Conservation (phyloP, 1,284 basidiomycete genomes). For the Peniophora sp. region DNA sequence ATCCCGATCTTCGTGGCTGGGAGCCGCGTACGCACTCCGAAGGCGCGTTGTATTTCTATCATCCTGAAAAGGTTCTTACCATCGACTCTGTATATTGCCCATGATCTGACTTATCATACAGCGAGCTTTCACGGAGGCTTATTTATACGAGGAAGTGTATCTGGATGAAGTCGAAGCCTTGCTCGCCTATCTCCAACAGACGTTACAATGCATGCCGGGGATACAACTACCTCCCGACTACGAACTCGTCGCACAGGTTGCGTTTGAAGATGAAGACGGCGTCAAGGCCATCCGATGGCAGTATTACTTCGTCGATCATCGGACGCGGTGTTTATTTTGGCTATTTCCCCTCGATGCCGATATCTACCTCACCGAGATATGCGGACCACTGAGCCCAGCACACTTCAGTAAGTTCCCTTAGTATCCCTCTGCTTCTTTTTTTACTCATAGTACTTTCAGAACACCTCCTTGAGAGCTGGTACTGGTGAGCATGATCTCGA, state of each 20-base stretch:
- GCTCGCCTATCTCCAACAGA: not conserved
- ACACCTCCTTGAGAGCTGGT: conserved; percentile 16
- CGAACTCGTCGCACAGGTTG: conserved; percentile 9
- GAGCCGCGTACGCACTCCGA: not conserved
- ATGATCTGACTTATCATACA: not conserved
- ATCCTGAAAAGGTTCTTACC: conserved; percentile 21
- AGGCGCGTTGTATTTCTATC: conserved; percentile 8
- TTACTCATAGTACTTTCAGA: conserved; percentile 9
- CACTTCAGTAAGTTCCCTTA: conserved; percentile 16
- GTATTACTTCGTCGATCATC: conserved; percentile 24
- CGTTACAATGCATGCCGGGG: not conserved
- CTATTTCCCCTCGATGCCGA: conserved; percentile 14
- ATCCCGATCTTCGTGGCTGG: not conserved
- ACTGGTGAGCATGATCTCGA: conserved; percentile 19
- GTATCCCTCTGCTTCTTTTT: not conserved
- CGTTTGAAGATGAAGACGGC: conserved; percentile 17
- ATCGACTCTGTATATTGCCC: conserved; percentile 2
- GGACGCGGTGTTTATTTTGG: conserved; percentile 18
- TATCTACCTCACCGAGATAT: conserved; percentile 9
- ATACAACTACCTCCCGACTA: conserved; percentile 6
- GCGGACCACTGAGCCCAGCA: conserved; percentile 12
- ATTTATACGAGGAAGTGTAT: conserved; percentile 10
- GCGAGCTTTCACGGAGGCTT: conserved; percentile 16
- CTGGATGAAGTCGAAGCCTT: conserved; percentile 12
- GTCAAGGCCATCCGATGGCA: conserved; percentile 6